phyloP scores from a whole-genome alignment of 495 filamentous ascomycete species.

The Recurvomyces mirabilis region DNA sequence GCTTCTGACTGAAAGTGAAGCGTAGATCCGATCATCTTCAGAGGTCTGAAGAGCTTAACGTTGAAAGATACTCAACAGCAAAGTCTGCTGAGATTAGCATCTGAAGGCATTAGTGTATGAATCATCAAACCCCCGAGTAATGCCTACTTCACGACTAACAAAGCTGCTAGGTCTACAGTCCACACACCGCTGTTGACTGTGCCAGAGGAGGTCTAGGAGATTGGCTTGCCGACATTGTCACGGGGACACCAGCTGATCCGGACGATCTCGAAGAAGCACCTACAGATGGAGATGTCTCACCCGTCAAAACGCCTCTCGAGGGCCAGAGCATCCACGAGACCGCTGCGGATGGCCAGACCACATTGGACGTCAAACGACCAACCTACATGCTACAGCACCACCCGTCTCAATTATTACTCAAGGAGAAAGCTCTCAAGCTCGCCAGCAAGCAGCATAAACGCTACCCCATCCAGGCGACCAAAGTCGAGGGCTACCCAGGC shows the following conservation, averaged over 20 bases:
- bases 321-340: too few relatives aligned
- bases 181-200: conserved; percentile 89
- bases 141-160: too few relatives aligned
- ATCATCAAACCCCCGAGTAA: background rate
- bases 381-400: conserved; percentile 32
- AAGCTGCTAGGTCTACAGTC: conserved; percentile 57
- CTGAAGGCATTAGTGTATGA: conserved; percentile 69
- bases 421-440: conserved; percentile 23
- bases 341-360: background rate
- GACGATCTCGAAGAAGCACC: conserved; percentile 32
- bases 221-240: conserved; percentile 86
- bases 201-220: conserved; percentile 78
- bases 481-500: conserved; percentile 46
- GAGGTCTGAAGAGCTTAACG: conserved; percentile 75
- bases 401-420: conserved; percentile 23
- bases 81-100: conserved; percentile 68
- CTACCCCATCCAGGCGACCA: conserved; percentile 41
- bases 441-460: conserved; percentile 37
- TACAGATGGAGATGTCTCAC: conserved; percentile 16
- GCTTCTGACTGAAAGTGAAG: conserved; percentile 9
- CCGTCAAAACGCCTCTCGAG: too few relatives aligned
- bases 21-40: conserved; percentile 90
- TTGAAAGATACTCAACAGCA: conserved; percentile 76
- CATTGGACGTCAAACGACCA: conserved; percentile 19
- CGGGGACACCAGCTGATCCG: conserved; percentile 32